Base-by-base conservation (phyloP, 495 filamentous ascomycete species). In the Terfezia claveryi region DNA sequence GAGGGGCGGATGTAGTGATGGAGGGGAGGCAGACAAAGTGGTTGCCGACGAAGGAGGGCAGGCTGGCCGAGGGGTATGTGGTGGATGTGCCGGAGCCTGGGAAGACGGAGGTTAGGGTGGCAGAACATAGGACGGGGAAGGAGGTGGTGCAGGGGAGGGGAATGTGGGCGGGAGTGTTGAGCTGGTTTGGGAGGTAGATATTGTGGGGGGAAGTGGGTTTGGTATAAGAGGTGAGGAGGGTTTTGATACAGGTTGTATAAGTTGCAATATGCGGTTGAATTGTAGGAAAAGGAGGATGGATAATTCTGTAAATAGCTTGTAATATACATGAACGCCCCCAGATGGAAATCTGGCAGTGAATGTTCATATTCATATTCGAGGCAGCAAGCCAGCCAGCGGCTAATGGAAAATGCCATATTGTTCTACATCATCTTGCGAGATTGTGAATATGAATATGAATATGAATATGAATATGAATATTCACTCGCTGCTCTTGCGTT, bases 1-100 rank as follows among this genome's bases (percentile, higher is more conserved):
- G 36, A 41, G 27, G 57, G 17, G 41, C 41, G 41, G 41, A 46
- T 20, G 41, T 46, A 20, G 41, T 46, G 41, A 46, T 46, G 12
- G 41, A 46, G 41, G 41, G 41, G 12, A 20, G 0, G 41, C 41
- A 46, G 41, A 46, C 41, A 4, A 46, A 46, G 8, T 46, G 41
- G 41, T 9, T 46, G 41, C 41, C 20, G 52, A 61, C 50, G 27
- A 53, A 69, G 23, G 58, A 61, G 23, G 64, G 66, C 3, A 59
- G 46, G 36, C 67, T 62, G 41, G 41, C 41, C 3, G 41, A 46
- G 41, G 41, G 41, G 41, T 32, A 32, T 32, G 17, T 14, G 14
- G 14, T 0, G 41, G 12, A 14, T 14, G 41, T 46, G 41, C 41
- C 41, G 41, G 41, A 46, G 4, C 41, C 41, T 1, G 41, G 41